These are phyloP conservation scores for Yamadazyma scolyti DNA, from an alignment of 805 yeast species.

Conservation along the genomic window DNA sequence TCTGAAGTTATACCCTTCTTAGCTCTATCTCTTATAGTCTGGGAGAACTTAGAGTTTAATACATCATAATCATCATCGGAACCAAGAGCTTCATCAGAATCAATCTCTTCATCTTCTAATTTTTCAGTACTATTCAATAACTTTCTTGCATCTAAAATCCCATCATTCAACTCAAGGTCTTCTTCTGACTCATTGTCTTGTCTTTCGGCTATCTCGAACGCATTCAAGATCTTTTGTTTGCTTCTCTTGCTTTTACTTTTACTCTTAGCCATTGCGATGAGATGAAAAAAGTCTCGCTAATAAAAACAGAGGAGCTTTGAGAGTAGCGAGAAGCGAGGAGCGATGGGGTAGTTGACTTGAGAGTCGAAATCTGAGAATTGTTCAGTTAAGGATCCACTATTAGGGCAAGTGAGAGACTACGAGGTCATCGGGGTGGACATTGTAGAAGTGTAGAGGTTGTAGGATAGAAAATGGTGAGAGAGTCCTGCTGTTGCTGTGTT, in stretches of 20 bases:
- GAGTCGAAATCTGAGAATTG: background rate
- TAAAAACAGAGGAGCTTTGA: too few relatives aligned
- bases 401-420: background rate
- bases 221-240: conserved; percentile 36
- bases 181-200: conserved; percentile 19
- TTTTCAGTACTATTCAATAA: conserved; percentile 25
- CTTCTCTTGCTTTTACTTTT: conserved; percentile 26
- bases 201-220: conserved; percentile 43
- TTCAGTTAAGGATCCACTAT: background rate
- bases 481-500: too few relatives aligned
- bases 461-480: too few relatives aligned
- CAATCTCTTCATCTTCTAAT: conserved; percentile 63
- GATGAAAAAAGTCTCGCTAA: too few relatives aligned
- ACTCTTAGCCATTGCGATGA: conserved; percentile 18
- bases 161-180: conserved; percentile 23
- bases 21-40: conserved; percentile 57
- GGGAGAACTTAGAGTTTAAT: conserved; percentile 63
- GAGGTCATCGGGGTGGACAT: too few relatives aligned
- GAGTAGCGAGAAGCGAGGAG: too few relatives aligned
- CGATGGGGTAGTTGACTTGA: too few relatives aligned
- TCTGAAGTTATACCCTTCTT: conserved; percentile 26
- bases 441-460: too few relatives aligned
- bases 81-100: conserved; percentile 86
- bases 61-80: conserved; percentile 70
- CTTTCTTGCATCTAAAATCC: conserved; percentile 40